phyloP scores from a whole-genome alignment of 805 yeast species.

The Wickerhamomyces chambardii region DNA sequence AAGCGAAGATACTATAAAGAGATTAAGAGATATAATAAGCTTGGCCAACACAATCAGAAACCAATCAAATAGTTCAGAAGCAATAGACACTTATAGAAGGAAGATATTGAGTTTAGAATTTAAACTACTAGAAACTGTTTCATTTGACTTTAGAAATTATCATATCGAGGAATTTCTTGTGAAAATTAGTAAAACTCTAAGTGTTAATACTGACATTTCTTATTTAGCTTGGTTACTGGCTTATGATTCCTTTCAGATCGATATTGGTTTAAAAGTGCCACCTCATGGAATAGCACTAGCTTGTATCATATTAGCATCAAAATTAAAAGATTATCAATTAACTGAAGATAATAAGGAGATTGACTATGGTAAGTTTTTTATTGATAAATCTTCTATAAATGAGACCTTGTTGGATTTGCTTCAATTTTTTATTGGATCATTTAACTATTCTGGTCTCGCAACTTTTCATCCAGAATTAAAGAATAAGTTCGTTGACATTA shows the following conservation, averaged over 20 bases:
- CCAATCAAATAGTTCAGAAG: conserved; percentile 17
- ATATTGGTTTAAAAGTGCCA: conserved; percentile 59
- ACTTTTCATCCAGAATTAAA: conserved; percentile 24
- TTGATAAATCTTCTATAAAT: conserved; percentile 23
- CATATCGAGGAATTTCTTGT: conserved; percentile 60
- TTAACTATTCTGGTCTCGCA: conserved; percentile 40
- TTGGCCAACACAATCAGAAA: conserved; percentile 26
- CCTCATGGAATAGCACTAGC: conserved; percentile 72
- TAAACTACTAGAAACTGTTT: conserved; percentile 63
- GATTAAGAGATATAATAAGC: conserved; percentile 50
- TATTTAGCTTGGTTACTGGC: conserved; percentile 65
- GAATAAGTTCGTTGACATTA: conserved; percentile 28
- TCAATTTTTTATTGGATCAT: conserved; percentile 52
- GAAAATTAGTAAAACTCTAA: conserved; percentile 44
- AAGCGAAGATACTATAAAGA: conserved; percentile 79
- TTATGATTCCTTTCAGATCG: conserved; percentile 67
- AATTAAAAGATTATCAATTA: conserved; percentile 26
- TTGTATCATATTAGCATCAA: conserved; percentile 49
- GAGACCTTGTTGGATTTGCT: conserved; percentile 49
- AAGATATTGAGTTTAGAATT: conserved; percentile 55
- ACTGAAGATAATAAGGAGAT: conserved; percentile 6
- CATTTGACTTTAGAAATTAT: conserved; percentile 71
- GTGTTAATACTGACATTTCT: conserved; percentile 36
- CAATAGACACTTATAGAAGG: conserved; percentile 46
- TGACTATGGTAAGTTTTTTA: conserved; percentile 14